Percentiles rank a stretch among this genome's conserved stretches.
phyloP scores from a whole-genome alignment of 2,329 filamentous ascomycete genomes.

The Raffaelea deltoideospora region DNA sequence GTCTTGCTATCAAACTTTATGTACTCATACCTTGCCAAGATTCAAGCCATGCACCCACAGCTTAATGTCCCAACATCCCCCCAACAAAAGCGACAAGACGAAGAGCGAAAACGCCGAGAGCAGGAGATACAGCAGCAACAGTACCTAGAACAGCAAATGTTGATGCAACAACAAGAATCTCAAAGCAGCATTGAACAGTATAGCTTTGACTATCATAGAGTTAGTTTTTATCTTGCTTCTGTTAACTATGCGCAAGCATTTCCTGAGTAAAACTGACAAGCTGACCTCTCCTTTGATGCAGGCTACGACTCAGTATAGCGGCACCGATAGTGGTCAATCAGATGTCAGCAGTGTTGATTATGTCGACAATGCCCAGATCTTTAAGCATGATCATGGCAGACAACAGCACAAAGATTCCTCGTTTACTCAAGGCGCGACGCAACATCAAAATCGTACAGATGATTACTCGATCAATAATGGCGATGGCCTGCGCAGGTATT shows the following conservation, averaged over 20 bases:
- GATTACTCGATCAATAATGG: background rate
- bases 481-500: conserved; percentile 8
- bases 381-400: conserved; percentile 18
- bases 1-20: conserved; percentile 98
- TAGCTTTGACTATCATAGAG: conserved; percentile 21
- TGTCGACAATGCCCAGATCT: conserved; percentile 19
- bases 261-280: background rate
- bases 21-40: conserved; percentile 97
- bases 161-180: conserved; percentile 9
- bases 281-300: conserved; percentile 2
- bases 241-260: background rate
- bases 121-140: conserved; percentile 28
- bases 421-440: background rate
- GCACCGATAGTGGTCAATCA: conserved; percentile 11
- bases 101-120: conserved; percentile 32
- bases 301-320: conserved; percentile 17
- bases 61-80: conserved; percentile 79
- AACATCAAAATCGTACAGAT: background rate
- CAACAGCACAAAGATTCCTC: conserved; percentile 1
- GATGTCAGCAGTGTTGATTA: conserved; percentile 13
- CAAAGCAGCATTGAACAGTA: conserved; percentile 14
- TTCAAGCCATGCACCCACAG: conserved; percentile 96
- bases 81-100: conserved; percentile 27
- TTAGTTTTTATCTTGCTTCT: conserved; percentile 9
- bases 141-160: conserved; percentile 25